Evolutionary conservation across 768 basidiomycete species (phyloP).

Genomic region (Gloeopeniophorella convolvens): DNA sequence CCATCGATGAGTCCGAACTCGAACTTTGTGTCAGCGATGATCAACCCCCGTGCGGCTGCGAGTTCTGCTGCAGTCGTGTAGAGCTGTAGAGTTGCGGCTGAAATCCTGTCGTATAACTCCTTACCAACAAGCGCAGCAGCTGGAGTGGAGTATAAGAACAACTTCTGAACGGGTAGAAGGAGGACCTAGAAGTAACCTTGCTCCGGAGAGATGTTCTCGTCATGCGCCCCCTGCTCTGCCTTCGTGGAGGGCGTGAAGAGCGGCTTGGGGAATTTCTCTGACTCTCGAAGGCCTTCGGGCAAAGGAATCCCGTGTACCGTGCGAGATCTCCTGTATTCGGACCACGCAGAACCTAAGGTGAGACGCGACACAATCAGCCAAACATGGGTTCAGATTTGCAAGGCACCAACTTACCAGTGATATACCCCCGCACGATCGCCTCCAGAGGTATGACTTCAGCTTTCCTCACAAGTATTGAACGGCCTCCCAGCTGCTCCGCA

Average conservation of each 20-base stretch:
- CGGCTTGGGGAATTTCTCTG: conserved; percentile 71
- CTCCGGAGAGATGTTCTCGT: conserved; percentile 98
- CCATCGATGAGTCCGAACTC: conserved; percentile 81
- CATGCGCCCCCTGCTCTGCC: conserved; percentile 88
- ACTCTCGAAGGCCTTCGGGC: conserved; percentile 75
- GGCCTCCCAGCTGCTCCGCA: conserved; percentile 68
- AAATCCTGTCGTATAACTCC: conserved; percentile 55
- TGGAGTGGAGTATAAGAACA: conserved; percentile 26
- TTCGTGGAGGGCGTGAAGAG: conserved; percentile 97
- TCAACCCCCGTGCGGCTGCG: conserved; percentile 70
- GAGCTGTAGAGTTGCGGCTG: conserved; percentile 52
- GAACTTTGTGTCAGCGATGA: conserved; percentile 97
- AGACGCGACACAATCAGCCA: background rate
- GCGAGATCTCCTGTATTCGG: conserved; percentile 81
- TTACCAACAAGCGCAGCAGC: conserved; percentile 62
- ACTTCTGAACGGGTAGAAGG: background rate
- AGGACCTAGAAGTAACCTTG: conserved; percentile 50
- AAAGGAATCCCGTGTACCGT: conserved; percentile 85
- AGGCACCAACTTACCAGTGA: conserved; percentile 89
- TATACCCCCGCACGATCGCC: conserved; percentile 92
- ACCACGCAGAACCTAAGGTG: conserved; percentile 83
- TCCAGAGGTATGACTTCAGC: conserved; percentile 88
- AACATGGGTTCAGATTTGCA: too few species aligned
- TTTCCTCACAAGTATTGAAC: conserved; percentile 87
- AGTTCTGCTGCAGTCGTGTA: conserved; percentile 72